Conservation (phyloP, 257 asterid species). For the Echites panduratus region DNA sequence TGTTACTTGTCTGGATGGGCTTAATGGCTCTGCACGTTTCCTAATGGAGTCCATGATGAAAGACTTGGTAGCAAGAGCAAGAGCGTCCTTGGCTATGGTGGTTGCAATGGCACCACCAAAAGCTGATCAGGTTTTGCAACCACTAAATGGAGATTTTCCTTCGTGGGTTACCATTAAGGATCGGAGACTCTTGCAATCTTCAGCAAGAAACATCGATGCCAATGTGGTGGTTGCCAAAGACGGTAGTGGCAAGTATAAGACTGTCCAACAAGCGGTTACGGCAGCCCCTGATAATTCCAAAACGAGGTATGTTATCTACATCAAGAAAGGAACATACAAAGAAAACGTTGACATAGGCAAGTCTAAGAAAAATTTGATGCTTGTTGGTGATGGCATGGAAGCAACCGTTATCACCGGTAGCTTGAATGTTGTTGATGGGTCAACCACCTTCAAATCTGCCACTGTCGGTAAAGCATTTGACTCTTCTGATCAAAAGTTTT, state of each 20-base stretch:
- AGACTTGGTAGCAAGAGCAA: conserved; percentile 18
- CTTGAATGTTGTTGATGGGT: conserved; percentile 27
- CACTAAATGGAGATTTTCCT: conserved; percentile 9
- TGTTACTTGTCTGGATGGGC: conserved; percentile 24
- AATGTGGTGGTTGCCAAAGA: conserved; percentile 35
- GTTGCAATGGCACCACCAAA: conserved; percentile 13
- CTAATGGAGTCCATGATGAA: conserved; percentile 18
- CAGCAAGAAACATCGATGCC: conserved; percentile 10
- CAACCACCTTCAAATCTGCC: conserved; percentile 30
- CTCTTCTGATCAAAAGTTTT: not conserved
- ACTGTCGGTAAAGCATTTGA: conserved; percentile 25
- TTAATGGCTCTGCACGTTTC: conserved; percentile 7
- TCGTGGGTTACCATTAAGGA: conserved; percentile 21
- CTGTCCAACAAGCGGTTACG: conserved; percentile 18
- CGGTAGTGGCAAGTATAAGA: conserved; percentile 31
- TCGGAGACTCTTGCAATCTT: conserved; percentile 21
- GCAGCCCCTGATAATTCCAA: conserved; percentile 25
- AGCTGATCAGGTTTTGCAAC: not conserved
- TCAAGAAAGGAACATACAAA: conserved; percentile 27
- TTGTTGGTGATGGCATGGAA: conserved; percentile 38
- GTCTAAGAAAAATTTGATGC: conserved; percentile 24
- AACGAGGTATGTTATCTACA: conserved; percentile 21
- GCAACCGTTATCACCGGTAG: conserved; percentile 30
- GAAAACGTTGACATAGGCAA: conserved; percentile 29
- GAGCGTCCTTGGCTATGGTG: conserved; percentile 22